Evolutionary conservation across 192 early-diverging fungal species (phyloP).

Genomic region (Phlyctochytrium bullatum): DNA sequence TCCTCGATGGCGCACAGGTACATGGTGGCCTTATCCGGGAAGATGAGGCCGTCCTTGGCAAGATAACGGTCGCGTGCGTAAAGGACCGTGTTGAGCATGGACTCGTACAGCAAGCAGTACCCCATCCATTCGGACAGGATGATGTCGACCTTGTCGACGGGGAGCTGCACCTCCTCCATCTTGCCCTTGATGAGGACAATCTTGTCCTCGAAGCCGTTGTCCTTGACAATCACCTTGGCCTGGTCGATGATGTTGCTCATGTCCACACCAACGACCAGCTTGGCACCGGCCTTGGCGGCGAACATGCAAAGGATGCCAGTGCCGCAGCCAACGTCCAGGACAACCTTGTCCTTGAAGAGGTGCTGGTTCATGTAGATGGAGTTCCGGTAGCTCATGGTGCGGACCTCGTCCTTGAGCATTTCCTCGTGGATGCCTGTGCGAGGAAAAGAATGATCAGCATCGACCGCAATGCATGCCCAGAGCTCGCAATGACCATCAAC

Average conservation of each 20-base stretch:
- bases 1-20: slow-evolving; percentile 90
- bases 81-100: slow-evolving; percentile 99
- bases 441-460: slow-evolving; percentile 8
- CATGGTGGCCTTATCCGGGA: slow-evolving; percentile 83
- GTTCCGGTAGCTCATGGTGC: slow-evolving; percentile 89
- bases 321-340: slow-evolving; percentile 99
- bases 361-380: slow-evolving; percentile 95
- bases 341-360: slow-evolving; percentile 95
- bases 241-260: slow-evolving; percentile 98
- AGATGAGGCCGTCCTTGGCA: slow-evolving; percentile 86
- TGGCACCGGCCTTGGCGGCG: slow-evolving; percentile 97
- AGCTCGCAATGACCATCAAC: slow-evolving; percentile 19
- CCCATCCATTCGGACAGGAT: slow-evolving; percentile 99
- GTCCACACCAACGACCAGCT: slow-evolving; percentile 92
- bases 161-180: slow-evolving; percentile 94
- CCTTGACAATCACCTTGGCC: slow-evolving; percentile 88
- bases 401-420: slow-evolving; percentile 98
- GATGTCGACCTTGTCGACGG: slow-evolving; percentile 95
- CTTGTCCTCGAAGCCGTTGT: slow-evolving; percentile 87
- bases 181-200: slow-evolving; percentile 91
- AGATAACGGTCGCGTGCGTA: slow-evolving; percentile 94
- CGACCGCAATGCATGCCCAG: too few relatives aligned
- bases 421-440: slow-evolving; percentile 80
- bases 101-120: slow-evolving; percentile 96
- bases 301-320: slow-evolving; percentile 99